phyloP scores from a whole-genome alignment of 352 stramenopile genomes.

The Aphanomyces invadans region DNA sequence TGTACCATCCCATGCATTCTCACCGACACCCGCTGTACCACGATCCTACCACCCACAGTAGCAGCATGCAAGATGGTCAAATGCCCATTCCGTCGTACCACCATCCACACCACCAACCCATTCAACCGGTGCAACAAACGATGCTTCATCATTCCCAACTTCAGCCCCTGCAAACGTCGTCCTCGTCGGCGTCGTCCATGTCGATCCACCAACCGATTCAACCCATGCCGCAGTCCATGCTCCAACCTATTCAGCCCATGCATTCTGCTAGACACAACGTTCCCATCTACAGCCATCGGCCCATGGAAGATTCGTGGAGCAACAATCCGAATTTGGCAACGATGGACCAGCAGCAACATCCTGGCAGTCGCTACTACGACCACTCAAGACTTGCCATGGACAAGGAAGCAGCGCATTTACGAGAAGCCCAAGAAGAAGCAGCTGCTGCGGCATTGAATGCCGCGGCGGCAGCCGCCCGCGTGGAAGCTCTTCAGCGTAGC shows the following conservation, averaged over 20 bases:
- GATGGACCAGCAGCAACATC: too few relatives aligned
- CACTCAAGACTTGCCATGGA: slow-evolving; percentile 32
- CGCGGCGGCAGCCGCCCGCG: slow-evolving; percentile 55
- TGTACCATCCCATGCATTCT: slow-evolving; percentile 11
- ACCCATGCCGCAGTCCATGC: not conserved
- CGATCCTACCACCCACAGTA: slow-evolving; percentile 17
- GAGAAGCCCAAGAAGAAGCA: slow-evolving; percentile 74
- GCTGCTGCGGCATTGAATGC: slow-evolving; percentile 58
- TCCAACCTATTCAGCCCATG: slow-evolving; percentile 4
- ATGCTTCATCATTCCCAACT: not conserved
- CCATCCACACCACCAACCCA: slow-evolving; percentile 24
- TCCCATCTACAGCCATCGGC: not conserved
- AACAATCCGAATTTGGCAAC: too few relatives aligned
- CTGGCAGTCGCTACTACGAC: slow-evolving; percentile 40
- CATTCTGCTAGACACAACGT: not conserved
- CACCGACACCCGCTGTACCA: slow-evolving; percentile 2
- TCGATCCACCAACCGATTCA: slow-evolving; percentile 9
- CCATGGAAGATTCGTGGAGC: not conserved
- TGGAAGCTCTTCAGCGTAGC: slow-evolving; percentile 75
- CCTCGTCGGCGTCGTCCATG: too few relatives aligned
- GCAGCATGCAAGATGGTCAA: slow-evolving; percentile 9
- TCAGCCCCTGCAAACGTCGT: not conserved
- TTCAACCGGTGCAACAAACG: slow-evolving; percentile 26
- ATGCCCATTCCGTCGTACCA: slow-evolving; percentile 22
- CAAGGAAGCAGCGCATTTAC: slow-evolving; percentile 48